Base-by-base conservation (phyloP, 2,329 filamentous ascomycete species). In the Microdochium bolleyi region DNA sequence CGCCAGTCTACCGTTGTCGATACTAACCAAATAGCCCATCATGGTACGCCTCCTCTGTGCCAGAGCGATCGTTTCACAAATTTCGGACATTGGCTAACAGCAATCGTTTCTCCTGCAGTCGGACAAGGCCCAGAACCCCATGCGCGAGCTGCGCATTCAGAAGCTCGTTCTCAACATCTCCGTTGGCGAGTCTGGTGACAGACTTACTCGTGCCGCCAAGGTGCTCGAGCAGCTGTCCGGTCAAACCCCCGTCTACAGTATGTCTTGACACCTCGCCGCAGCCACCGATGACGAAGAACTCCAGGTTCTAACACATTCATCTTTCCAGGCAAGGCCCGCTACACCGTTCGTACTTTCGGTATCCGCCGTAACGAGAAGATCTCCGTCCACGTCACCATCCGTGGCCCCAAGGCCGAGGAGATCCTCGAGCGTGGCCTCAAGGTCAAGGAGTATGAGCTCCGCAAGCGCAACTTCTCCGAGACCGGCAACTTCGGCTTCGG, bases 351-450 rank as follows among this genome's bases (percentile, higher is more conserved):
- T 82, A 97, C 92, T 73, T 99, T 99, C 79, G 94, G 94, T 87
- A 99, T 99, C 85, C 92, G 94, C 77, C 92, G 94, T 91, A 99
- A 99, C 88, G 94, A 99, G 78, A 97, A 96, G 89, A 99, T 99
- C 72, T 82, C 94, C 64, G 94, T 99, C 66, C 94, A 99, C 83
- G 94, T 99, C 73, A 99, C 94, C 73, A 92, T 99, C 80, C 94
- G 94, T 75, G 94, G 94, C 73, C 92, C 94, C 78, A 96, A 83
- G 88, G 94, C 94, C 60, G 94, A 99, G 85, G 94, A 99, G 81
- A 99, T 99, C 71, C 88, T 99, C 73, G 94, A 99, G 89, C 92
- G 94, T 85, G 94, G 94, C 75, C 88, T 99, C 75, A 99, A 99
- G 88, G 94, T 99, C 86, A 99, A 99, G 91, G 94, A 99, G 82